Evolutionary conservation across 805 yeast genomes (phyloP).

Genomic region (Ogataea polymorpha): DNA sequence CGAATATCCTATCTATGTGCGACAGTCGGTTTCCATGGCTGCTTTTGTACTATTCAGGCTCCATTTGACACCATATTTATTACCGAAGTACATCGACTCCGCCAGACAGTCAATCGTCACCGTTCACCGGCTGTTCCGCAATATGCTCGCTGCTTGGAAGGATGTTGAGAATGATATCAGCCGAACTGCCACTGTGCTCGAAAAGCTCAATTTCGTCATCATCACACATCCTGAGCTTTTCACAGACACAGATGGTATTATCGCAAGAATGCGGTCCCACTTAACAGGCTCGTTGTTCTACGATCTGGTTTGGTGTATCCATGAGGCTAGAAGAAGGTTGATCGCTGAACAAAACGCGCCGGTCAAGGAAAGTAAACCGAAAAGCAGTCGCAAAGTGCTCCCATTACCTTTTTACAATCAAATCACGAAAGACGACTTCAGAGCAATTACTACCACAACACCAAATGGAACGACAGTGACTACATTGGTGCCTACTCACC

Average conservation of each 20-base stretch:
- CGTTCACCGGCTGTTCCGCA: constrained; percentile 81
- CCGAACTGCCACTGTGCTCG: constrained; percentile 86
- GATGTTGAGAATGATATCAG: constrained; percentile 87
- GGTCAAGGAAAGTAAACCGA: constrained; percentile 16
- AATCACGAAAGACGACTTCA: constrained; percentile 84
- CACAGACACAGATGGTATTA: constrained; percentile 67
- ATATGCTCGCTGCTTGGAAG: constrained; percentile 89
- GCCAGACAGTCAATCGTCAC: constrained; percentile 93
- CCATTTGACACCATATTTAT: constrained; percentile 70
- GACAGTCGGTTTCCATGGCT: constrained; percentile 82
- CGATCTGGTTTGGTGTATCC: constrained; percentile 91
- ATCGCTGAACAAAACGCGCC: constrained; percentile 37
- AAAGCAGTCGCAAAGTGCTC: constrained; percentile 39
- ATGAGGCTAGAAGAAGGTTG: constrained; percentile 82
- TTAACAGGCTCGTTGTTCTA: constrained; percentile 87
- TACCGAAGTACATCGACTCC: constrained; percentile 76
- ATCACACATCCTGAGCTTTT: constrained; percentile 85
- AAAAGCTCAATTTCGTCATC: constrained; percentile 80
- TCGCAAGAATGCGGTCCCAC: constrained; percentile 87
- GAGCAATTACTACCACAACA: constrained; percentile 78
- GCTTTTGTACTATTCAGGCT: constrained; percentile 77
- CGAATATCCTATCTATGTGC: constrained; percentile 80
- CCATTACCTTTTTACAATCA: constrained; percentile 91
- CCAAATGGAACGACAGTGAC: constrained; percentile 93
- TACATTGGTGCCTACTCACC: constrained; percentile 81